Evolutionary conservation across 2,329 filamentous ascomycete genomes (phyloP).

Genomic region (Fusarium nematophilum): DNA sequence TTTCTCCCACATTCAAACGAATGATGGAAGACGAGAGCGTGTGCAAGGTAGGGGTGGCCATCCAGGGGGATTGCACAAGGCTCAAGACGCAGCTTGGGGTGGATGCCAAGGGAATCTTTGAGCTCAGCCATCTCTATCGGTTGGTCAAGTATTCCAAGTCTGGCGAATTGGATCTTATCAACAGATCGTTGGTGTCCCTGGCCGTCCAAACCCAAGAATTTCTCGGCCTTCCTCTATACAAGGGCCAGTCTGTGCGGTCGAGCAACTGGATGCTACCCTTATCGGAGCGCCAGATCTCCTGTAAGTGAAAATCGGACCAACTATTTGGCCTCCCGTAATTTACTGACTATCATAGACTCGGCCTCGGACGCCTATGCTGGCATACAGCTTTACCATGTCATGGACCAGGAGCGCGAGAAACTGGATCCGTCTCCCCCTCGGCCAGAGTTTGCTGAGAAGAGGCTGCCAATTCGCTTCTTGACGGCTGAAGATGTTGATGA

Average conservation of each 20-base stretch:
- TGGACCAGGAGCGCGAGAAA: conserved; percentile 75
- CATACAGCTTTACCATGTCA: conserved; percentile 75
- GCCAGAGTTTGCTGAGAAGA: conserved; percentile 75
- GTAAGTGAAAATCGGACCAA: conserved; percentile 58
- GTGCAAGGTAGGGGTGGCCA: conserved; percentile 81
- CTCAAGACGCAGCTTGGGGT: conserved; percentile 75
- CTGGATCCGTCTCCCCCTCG: conserved; percentile 77
- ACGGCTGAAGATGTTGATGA: conserved; percentile 25
- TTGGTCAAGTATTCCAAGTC: conserved; percentile 74
- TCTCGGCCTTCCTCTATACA: conserved; percentile 79
- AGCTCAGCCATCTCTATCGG: conserved; percentile 85
- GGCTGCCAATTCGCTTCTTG: conserved; percentile 70
- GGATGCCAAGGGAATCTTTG: conserved; percentile 74
- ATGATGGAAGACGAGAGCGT: conserved; percentile 78
- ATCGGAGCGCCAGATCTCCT: conserved; percentile 72
- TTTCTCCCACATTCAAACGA: conserved; percentile 75
- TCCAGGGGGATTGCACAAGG: conserved; percentile 77
- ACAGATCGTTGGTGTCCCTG: conserved; percentile 74
- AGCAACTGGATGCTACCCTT: conserved; percentile 80
- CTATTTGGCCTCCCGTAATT: background rate
- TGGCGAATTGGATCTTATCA: conserved; percentile 66
- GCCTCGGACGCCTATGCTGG: conserved; percentile 87
- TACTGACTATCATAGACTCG: conserved; percentile 65
- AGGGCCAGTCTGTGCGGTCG: conserved; percentile 74
- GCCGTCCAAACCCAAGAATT: conserved; percentile 77